A percentile compares a stretch with the other conserved stretches of the same genome.
Evolutionary conservation across 2,329 filamentous ascomycete species (phyloP).

Genomic region (Lojkania enalia): DNA sequence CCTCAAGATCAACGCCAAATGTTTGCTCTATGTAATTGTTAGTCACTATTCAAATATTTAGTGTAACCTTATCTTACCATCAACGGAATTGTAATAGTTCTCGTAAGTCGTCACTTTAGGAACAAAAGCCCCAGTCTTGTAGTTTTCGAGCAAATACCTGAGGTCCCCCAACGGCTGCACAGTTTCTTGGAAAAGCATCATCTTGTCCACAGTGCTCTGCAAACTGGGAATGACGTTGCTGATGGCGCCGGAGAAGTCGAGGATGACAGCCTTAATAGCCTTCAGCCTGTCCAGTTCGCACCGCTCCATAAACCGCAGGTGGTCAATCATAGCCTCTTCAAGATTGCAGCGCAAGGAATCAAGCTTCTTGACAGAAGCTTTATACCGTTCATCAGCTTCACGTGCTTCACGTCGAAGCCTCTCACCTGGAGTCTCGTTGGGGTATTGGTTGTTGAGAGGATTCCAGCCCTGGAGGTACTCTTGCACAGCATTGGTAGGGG

Average conservation of each 20-base stretch:
- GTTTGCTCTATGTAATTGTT: slow-evolving; percentile 70
- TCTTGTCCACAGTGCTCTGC: slow-evolving; percentile 94
- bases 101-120: slow-evolving; percentile 93
- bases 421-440: slow-evolving; percentile 90
- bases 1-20: slow-evolving; percentile 97
- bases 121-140: slow-evolving; percentile 89
- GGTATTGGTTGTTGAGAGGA: slow-evolving; percentile 82
- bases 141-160: slow-evolving; percentile 93
- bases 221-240: slow-evolving; percentile 97
- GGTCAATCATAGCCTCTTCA: slow-evolving; percentile 92
- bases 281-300: slow-evolving; percentile 95
- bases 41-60: slow-evolving; percentile 12
- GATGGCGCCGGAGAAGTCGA: slow-evolving; percentile 96
- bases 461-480: slow-evolving; percentile 95
- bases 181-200: slow-evolving; percentile 99
- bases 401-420: slow-evolving; percentile 84
- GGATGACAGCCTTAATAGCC: slow-evolving; percentile 95
- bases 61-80: slow-evolving; percentile 53
- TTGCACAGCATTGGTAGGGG: slow-evolving; percentile 79
- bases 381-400: slow-evolving; percentile 93
- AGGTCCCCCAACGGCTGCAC: slow-evolving; percentile 92
- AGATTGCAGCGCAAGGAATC: slow-evolving; percentile 89
- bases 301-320: slow-evolving; percentile 94
- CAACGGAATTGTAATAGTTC: slow-evolving; percentile 98
- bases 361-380: slow-evolving; percentile 79